phyloP scores from a whole-genome alignment of 2,329 filamentous ascomycete species.

The Arthrobotrys musiformis region DNA sequence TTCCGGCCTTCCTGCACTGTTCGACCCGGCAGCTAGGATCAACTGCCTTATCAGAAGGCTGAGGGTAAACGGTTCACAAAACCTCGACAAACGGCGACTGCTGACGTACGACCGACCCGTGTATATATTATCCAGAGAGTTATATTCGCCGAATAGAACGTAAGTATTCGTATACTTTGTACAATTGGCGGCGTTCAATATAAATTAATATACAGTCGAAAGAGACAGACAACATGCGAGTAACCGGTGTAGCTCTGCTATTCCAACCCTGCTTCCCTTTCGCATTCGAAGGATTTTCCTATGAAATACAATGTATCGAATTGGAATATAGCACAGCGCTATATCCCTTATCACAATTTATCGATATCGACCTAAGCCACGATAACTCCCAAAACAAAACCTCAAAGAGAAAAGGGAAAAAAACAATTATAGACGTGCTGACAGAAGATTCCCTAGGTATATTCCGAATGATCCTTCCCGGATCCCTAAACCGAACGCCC shows the following conservation, averaged over 20 bases:
- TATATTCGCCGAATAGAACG: constrained; percentile 20
- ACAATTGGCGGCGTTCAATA: not conserved
- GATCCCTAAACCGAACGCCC: constrained; percentile 2
- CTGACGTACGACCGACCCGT: not conserved
- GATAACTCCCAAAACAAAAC: not conserved
- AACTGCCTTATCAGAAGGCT: not conserved
- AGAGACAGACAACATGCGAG: not conserved
- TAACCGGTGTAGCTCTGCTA: not conserved
- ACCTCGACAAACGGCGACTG: not conserved
- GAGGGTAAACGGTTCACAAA: not conserved
- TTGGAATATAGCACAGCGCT: too few species aligned
- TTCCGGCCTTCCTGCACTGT: constrained; percentile 7
- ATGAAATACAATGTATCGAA: not conserved
- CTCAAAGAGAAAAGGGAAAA: not conserved
- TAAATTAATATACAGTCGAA: not conserved
- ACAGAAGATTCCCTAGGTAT: not conserved
- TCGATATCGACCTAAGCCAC: not conserved
- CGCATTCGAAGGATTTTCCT: not conserved
- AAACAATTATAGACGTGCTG: not conserved
- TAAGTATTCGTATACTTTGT: too few species aligned
- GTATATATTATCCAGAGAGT: not conserved
- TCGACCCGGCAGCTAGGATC: not conserved
- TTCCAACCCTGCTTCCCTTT: not conserved
- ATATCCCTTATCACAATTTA: not conserved
- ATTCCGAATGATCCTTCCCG: not conserved